These are phyloP conservation scores for Penicillium desertorum DNA, from an alignment of 495 filamentous ascomycete genomes.

Conservation along the genomic window DNA sequence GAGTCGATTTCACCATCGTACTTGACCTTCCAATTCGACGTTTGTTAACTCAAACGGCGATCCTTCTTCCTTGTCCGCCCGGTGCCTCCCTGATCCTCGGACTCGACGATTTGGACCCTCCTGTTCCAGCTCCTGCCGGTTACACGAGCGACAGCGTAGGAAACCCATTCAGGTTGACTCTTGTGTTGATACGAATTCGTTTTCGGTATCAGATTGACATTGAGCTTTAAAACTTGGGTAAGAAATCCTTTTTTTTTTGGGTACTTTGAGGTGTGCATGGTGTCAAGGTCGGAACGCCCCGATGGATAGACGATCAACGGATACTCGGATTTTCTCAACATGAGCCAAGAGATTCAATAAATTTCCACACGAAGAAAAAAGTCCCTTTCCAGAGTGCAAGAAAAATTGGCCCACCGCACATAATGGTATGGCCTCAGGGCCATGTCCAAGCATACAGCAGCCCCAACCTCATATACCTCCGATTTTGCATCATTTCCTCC, in stretches of 20 bases:
- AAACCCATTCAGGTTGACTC: conserved; percentile 29
- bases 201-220: conserved; percentile 28
- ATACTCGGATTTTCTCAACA: neutral
- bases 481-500: neutral
- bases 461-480: conserved; percentile 1
- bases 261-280: conserved; percentile 18
- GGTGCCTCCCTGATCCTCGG: conserved; percentile 39
- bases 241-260: conserved; percentile 25
- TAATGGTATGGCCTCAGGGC: neutral
- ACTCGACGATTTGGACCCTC: conserved; percentile 38
- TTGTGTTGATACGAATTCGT: conserved; percentile 28
- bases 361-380: neutral
- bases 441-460: neutral
- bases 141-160: conserved; percentile 48
- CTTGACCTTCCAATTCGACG: conserved; percentile 44
- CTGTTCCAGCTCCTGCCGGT: conserved; percentile 48
- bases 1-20: conserved; percentile 48
- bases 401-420: conserved; percentile 4
- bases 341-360: neutral
- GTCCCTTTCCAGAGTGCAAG: neutral
- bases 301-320: conserved; percentile 1
- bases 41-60: conserved; percentile 54
- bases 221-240: conserved; percentile 36
- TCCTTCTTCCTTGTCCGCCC: conserved; percentile 31
- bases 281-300: conserved; percentile 12